Base-by-base conservation (phyloP, 192 early-diverging fungal genomes). In the Tieghemiomyces parasiticus region DNA sequence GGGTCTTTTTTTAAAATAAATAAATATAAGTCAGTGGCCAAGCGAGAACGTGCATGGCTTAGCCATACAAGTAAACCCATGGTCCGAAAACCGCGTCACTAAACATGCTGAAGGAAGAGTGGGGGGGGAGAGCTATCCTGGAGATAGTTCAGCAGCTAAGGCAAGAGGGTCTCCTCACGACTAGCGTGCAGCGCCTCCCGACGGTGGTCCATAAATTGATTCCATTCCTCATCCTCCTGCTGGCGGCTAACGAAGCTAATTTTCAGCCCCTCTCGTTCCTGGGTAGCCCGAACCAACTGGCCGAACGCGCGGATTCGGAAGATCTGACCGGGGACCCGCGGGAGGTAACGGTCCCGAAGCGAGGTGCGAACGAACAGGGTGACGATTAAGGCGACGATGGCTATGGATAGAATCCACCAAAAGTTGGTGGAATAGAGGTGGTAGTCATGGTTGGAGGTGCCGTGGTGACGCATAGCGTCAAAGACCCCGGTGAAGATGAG, bases 261-360 rank as follows among this genome's bases (percentile, higher is more conserved):
- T 4, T 60, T 53, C 46, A 63, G 62, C 30, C 65, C 60, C 4
- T 71, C 30, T n/a, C n/a, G n/a, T 1, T 9, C 50, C 30, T 52
- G 16, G 50, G 26, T 65, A 14, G 79, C 47, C 28, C 82, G 78
- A 49, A 80, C 55, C 16, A 86, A 46, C 35, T 71, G 75, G 3
- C 85, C 82, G 73, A 81, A 80, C 45, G 79, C 29, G 31, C 86
- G 83, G 64, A 82, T 63, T 16, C 78, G 78, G 13, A 74, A 50
- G 44, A 76, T 66, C 61, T 88, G 83, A 55, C 81, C 81, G 0
- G 71, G 67, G 14, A 66, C 63, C 22, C 71, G 62, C 1, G 86
- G 86, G 48, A 86, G 65, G 42, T 81, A 68, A 48, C 86, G 81
- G 64, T 86, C 84, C n/a, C 81, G 74, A 47, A 85, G 75, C 3